Percentiles rank a stretch among this genome's conserved stretches.
Conservation (phyloP, 305 asterid species). For the Fraxinus angustifolia region DNA sequence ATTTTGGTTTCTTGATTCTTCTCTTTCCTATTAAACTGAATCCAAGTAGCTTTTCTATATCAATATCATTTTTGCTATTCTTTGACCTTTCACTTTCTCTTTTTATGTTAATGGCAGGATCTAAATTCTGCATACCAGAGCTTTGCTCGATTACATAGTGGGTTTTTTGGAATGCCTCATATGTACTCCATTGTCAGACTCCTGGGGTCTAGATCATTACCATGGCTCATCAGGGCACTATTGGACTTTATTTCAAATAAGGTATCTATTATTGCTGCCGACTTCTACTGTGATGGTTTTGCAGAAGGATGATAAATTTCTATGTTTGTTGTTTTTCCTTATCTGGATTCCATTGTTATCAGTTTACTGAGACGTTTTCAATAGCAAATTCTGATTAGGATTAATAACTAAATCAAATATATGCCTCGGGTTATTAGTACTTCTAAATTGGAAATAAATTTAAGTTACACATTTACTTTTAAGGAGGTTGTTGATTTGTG, state of each 20-base stretch:
- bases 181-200: conserved; percentile 81
- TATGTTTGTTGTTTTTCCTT: conserved; percentile 8
- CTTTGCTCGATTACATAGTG: conserved; percentile 87
- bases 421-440: background rate
- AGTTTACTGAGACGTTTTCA: background rate
- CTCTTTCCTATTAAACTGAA: conserved; percentile 13
- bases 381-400: background rate
- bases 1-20: conserved; percentile 11
- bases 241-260: conserved; percentile 86
- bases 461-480: background rate
- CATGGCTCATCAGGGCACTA: conserved; percentile 96
- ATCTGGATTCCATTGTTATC: conserved; percentile 14
- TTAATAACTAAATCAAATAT: background rate
- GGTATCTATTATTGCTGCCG: conserved; percentile 44
- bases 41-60: conserved; percentile 6
- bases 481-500: background rate
- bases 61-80: conserved; percentile 13
- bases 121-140: conserved; percentile 96
- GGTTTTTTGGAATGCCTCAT: conserved; percentile 93
- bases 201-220: conserved; percentile 92
- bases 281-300: conserved; percentile 4
- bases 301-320: conserved; percentile 1
- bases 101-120: conserved; percentile 47
- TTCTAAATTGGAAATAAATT: background rate
- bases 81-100: conserved; percentile 20